Conservation (phyloP, 2,329 filamentous ascomycete species). For the Microcera coccophila region DNA sequence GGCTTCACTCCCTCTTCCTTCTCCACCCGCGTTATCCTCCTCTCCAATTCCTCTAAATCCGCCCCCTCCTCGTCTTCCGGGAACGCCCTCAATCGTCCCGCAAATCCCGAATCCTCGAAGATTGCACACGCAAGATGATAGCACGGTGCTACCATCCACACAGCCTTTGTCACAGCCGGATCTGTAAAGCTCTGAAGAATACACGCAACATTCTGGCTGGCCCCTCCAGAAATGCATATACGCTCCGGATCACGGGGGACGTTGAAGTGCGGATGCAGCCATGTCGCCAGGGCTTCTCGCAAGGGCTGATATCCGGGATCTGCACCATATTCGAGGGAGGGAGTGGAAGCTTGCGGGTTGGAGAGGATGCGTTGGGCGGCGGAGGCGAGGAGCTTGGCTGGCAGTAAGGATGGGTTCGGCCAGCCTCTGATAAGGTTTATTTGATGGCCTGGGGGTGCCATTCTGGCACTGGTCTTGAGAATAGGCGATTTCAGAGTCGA, state of each 20-base stretch:
- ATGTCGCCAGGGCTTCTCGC: conserved; percentile 63
- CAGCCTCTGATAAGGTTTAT: conserved; percentile 68
- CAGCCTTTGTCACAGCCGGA: conserved; percentile 64
- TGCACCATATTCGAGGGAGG: conserved; percentile 74
- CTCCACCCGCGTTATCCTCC: conserved; percentile 29
- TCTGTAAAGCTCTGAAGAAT: conserved; percentile 79
- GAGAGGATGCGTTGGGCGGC: conserved; percentile 60
- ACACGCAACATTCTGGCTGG: conserved; percentile 75
- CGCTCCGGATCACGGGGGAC: conserved; percentile 46
- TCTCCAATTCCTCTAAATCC: conserved; percentile 54
- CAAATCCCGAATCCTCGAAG: conserved; percentile 76
- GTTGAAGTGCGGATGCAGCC: conserved; percentile 63
- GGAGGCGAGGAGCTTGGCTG: conserved; percentile 56
- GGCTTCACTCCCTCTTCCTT: conserved; percentile 17
- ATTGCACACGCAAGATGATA: conserved; percentile 85
- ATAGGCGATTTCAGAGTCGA: no score
- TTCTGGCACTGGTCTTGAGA: no score
- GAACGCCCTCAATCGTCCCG: conserved; percentile 61
- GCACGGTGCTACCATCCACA: conserved; percentile 79
- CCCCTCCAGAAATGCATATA: conserved; percentile 80
- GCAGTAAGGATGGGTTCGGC: conserved; percentile 62
- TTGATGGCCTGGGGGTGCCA: conserved; percentile 32
- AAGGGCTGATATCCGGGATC: conserved; percentile 71
- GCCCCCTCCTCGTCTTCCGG: conserved; percentile 77
- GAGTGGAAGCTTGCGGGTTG: conserved; percentile 53